Evolutionary conservation across 1,139 yeast species (phyloP).

Genomic region (Magnusiomyces fungicola): DNA sequence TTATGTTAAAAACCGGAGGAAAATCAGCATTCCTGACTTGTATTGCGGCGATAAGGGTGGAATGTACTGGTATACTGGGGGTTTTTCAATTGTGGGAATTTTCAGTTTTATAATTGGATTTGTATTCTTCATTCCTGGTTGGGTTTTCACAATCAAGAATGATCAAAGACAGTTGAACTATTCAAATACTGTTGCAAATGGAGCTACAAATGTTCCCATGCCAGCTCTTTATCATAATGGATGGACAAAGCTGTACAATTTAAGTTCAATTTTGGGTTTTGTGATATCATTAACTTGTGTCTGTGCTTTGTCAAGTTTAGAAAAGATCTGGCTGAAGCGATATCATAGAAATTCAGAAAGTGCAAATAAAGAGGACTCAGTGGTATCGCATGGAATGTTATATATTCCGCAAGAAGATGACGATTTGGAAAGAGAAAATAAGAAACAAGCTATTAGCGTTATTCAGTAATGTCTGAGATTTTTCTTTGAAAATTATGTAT

Average conservation of each 20-base stretch:
- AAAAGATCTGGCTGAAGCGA: too few relatives aligned
- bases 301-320: slow-evolving; percentile 27
- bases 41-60: slow-evolving; percentile 1
- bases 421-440: too few relatives aligned
- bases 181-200: background rate
- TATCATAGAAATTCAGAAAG: too few relatives aligned
- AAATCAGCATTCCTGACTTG: slow-evolving; percentile 6
- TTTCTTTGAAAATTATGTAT: too few relatives aligned
- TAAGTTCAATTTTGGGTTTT: slow-evolving; percentile 9
- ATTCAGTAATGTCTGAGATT: too few relatives aligned
- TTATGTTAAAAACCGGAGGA: slow-evolving; percentile 5
- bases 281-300: slow-evolving; percentile 1
- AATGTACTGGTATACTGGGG: slow-evolving; percentile 11
- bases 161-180: background rate
- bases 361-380: too few relatives aligned
- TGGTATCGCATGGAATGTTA: too few relatives aligned
- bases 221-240: slow-evolving; percentile 3
- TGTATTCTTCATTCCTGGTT: slow-evolving; percentile 12
- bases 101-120: slow-evolving; percentile 8
- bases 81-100: slow-evolving; percentile 6
- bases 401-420: too few relatives aligned
- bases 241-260: slow-evolving; percentile 9
- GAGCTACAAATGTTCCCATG: background rate
- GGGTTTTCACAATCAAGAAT: slow-evolving; percentile 6
- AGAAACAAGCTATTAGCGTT: too few relatives aligned